These are phyloP conservation scores for Trametes coccinea DNA, from an alignment of 768 basidiomycete genomes.

Conservation along the genomic window DNA sequence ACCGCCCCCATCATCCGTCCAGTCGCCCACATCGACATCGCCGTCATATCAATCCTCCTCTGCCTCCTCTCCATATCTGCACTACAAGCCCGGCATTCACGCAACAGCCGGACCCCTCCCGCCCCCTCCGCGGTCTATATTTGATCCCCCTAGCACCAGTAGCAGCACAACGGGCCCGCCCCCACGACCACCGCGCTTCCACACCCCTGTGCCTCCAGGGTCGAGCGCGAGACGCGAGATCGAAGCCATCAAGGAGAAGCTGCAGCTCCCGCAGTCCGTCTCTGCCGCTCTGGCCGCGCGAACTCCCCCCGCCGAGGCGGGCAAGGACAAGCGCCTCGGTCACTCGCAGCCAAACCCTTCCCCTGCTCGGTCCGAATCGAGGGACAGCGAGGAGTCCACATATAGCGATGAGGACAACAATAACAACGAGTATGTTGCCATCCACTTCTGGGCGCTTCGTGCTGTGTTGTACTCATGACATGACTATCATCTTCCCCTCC, in stretches of 20 bases:
- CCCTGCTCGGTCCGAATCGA: slow-evolving; percentile 8
- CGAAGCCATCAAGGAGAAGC: slow-evolving; percentile 57
- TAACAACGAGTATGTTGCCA: slow-evolving; percentile 22
- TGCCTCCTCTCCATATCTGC: slow-evolving; percentile 45
- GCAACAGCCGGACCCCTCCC: slow-evolving; percentile 74
- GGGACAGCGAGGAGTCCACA: slow-evolving; percentile 7
- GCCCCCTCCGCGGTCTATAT: slow-evolving; percentile 61
- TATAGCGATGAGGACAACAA: slow-evolving; percentile 22
- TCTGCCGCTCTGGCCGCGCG: slow-evolving; percentile 37
- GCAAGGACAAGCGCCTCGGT: slow-evolving; percentile 16
- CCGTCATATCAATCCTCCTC: slow-evolving; percentile 1
- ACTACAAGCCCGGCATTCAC: slow-evolving; percentile 68
- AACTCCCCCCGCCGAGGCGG: slow-evolving; percentile 21
- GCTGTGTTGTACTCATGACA: not conserved
- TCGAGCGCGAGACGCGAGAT: slow-evolving; percentile 38
- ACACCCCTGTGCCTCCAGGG: slow-evolving; percentile 33
- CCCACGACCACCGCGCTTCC: slow-evolving; percentile 52
- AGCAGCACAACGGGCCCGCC: slow-evolving; percentile 54
- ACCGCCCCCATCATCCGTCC: not conserved
- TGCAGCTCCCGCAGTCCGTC: slow-evolving; percentile 58
- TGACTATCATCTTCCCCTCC: not conserved
- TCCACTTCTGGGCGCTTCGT: not conserved
- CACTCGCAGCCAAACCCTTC: not conserved
- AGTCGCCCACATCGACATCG: slow-evolving; percentile 10
- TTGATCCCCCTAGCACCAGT: slow-evolving; percentile 40